Base-by-base conservation (phyloP, 2,329 filamentous ascomycete species). In the Fusarium nanum region DNA sequence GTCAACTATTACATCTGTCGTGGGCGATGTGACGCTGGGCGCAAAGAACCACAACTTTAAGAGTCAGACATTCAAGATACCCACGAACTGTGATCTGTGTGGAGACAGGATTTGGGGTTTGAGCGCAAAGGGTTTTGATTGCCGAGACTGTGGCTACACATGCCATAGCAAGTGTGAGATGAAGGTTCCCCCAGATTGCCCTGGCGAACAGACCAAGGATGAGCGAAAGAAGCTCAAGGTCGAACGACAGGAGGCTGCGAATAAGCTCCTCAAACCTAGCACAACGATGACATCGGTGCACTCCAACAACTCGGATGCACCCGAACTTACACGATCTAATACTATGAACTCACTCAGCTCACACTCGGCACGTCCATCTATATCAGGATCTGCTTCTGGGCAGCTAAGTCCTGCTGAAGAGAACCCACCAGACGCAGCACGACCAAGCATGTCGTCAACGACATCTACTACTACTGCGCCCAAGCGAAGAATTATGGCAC, bases 111-210 rank as follows among this genome's bases (percentile, higher is more conserved):
- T 99, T 78, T 99, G 96, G 96, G 96, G 96, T 1, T 81, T 99
- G 42, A 97, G 93, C 30, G 95, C 96, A 40, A 99, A 99, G 81
- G 96, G 96, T 1, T 97, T 97, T 77, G 94, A 97, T 78, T 99
- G 96, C 77, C 89, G 92, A 73, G 95, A 98, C 79, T 99, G 96
- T 76, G 96, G 97, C 34, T 99, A 98, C 81, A 98, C 94, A 3
- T 99, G 96, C 77, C 96, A 99, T 81, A 97, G 91, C 84, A 99
- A 99, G 82, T 99, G 96, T 79, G 93, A 99, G 83, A 96, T 99
- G 91, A 99, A 98, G 81, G 96, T 98, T 0, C 94, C 96, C 1
- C 92, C 96, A 10, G 93, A 97, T 77, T 99, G 96, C 77, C 96
- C 96, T 0, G 96, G 96, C 52, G 96, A 98, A 77, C 89, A 96